phyloP scores from a whole-genome alignment of 305 asterid species.

The Fraxinus sp. region DNA sequence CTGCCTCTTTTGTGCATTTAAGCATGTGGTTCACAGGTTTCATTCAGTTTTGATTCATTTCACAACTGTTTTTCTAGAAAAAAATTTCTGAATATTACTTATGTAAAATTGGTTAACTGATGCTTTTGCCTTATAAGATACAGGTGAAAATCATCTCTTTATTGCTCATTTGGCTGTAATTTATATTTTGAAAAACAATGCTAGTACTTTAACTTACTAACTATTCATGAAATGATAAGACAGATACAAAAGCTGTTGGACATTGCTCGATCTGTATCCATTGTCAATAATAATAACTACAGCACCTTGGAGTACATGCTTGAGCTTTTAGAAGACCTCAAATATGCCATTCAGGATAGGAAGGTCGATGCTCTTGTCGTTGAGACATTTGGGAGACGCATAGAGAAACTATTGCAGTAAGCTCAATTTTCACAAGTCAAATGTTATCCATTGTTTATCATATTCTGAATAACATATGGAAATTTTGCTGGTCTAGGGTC shows the following conservation, averaged over 20 bases:
- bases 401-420: conserved; percentile 95
- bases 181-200: conserved; percentile 18
- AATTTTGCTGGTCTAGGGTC: conserved; percentile 16
- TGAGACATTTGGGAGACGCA: conserved; percentile 97
- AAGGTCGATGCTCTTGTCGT: conserved; percentile 99
- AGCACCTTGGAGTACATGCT: conserved; percentile 81
- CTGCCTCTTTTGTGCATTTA: conserved; percentile 1
- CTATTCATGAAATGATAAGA: conserved; percentile 42
- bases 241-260: conserved; percentile 85
- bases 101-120: conserved; percentile 17
- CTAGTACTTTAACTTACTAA: conserved; percentile 24
- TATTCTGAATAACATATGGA: conserved; percentile 14
- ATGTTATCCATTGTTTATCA: conserved; percentile 30
- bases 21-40: conserved; percentile 6
- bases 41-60: conserved; percentile 7
- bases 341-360: conserved; percentile 87
- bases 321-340: conserved; percentile 79
- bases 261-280: conserved; percentile 75
- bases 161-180: conserved; percentile 1
- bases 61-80: conserved; percentile 7
- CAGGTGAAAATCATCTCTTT: conserved; percentile 7
- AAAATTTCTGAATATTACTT: not conserved
- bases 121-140: conserved; percentile 9
- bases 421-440: conserved; percentile 38
- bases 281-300: conserved; percentile 63